phyloP scores from a whole-genome alignment of 257 asterid genomes.

The Rauvolfia tetraphylla region DNA sequence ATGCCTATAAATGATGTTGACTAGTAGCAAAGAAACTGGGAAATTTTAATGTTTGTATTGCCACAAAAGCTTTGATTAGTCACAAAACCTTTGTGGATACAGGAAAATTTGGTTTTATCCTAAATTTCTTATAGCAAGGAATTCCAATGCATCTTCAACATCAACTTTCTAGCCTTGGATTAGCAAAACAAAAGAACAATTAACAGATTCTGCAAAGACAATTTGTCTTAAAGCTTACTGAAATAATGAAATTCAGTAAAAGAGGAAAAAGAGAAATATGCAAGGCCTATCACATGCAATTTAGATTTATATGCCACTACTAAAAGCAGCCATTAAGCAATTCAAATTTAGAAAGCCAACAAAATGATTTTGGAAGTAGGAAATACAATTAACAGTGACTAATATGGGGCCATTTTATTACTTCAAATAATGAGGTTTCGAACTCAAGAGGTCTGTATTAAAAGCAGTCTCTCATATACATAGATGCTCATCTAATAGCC shows the following conservation, averaged over 20 bases:
- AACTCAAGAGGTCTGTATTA: neutral
- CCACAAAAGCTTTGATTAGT: neutral
- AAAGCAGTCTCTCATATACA: neutral
- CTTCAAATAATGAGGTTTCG: neutral
- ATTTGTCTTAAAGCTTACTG: too few relatives aligned
- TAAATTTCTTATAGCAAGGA: neutral
- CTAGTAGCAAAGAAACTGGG: neutral
- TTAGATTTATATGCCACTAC: neutral
- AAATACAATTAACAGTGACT: too few relatives aligned
- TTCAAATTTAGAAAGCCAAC: too few relatives aligned
- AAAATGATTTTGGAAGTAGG: too few relatives aligned
- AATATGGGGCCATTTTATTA: neutral
- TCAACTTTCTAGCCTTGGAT: neutral
- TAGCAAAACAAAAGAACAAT: neutral
- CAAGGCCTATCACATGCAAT: neutral
- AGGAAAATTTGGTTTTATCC: neutral
- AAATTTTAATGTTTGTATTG: neutral
- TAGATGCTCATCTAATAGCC: neutral
- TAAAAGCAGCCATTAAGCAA: too few relatives aligned
- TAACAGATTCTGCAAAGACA: neutral
- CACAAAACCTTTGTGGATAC: neutral
- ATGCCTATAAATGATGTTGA: neutral
- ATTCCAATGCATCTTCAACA: neutral
- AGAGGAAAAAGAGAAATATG: neutral
- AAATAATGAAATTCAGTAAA: too few relatives aligned